These are phyloP conservation scores for Bipolaris bicolor DNA, from an alignment of 2,329 filamentous ascomycete species.

Conservation along the genomic window DNA sequence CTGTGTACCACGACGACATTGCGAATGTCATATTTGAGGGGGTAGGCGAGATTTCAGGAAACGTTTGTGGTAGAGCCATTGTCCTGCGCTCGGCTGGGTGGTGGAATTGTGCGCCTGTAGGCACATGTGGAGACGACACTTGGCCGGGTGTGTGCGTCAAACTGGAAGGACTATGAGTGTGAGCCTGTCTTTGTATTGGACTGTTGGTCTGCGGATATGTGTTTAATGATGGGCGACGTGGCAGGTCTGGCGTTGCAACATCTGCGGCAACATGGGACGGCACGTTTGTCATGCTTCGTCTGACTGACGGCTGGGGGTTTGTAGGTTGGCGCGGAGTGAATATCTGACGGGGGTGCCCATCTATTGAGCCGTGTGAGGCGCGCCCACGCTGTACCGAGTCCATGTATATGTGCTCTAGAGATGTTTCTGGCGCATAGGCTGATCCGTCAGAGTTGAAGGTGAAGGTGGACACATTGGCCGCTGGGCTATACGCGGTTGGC, in stretches of 20 bases:
- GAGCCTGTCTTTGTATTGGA: conserved; percentile 4
- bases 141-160: conserved; percentile 6
- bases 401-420: not conserved
- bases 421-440: conserved; percentile 3
- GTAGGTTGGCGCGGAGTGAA: not conserved
- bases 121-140: conserved; percentile 13
- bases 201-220: conserved; percentile 8
- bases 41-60: conserved; percentile 3
- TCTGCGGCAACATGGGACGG: not conserved
- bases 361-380: not conserved
- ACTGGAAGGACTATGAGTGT: conserved; percentile 7
- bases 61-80: conserved; percentile 11
- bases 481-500: not conserved
- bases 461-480: not conserved
- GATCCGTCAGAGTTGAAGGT: not conserved
- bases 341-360: not conserved
- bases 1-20: conserved; percentile 22
- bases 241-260: not conserved
- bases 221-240: conserved; percentile 7
- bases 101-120: conserved; percentile 5
- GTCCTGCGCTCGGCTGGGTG: conserved; percentile 2
- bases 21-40: not conserved
- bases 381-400: not conserved
- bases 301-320: not conserved
- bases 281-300: not conserved